Evolutionary conservation across 2,329 filamentous ascomycete species (phyloP).

Genomic region (Xylogone sp.): DNA sequence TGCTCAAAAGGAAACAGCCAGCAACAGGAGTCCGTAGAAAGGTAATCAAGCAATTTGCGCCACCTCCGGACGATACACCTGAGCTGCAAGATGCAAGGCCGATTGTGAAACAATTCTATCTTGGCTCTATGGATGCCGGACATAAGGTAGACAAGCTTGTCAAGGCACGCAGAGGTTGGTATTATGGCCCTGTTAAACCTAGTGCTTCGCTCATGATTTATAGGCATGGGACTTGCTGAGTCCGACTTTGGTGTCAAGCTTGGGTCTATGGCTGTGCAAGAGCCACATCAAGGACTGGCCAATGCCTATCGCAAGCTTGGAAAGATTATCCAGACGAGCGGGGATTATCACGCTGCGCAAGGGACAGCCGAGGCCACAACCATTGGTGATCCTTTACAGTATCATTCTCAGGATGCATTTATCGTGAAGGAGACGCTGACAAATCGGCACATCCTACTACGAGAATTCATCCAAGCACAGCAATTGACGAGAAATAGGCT

Average conservation of each 20-base stretch:
- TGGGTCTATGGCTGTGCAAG: constrained; percentile 80
- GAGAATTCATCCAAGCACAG: constrained; percentile 89
- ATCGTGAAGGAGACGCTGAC: constrained; percentile 98
- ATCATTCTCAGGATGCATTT: constrained; percentile 92
- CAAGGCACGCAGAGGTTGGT: constrained; percentile 80
- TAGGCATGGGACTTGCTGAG: constrained; percentile 86
- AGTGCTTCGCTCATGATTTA: constrained; percentile 26
- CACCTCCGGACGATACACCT: constrained; percentile 93
- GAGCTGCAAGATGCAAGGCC: constrained; percentile 88
- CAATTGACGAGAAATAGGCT: constrained; percentile 79
- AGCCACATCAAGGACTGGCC: constrained; percentile 81
- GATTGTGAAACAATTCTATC: constrained; percentile 90
- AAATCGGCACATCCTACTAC: constrained; percentile 93
- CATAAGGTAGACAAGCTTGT: constrained; percentile 96
- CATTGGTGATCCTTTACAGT: constrained; percentile 87
- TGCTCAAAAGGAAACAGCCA: constrained; percentile 93
- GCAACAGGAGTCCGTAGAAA: constrained; percentile 93
- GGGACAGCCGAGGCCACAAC: constrained; percentile 95
- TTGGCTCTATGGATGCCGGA: constrained; percentile 93
- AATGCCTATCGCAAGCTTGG: constrained; percentile 94
- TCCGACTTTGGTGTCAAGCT: constrained; percentile 92
- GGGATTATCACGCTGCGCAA: constrained; percentile 94
- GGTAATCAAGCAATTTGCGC: constrained; percentile 96
- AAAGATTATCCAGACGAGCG: constrained; percentile 86
- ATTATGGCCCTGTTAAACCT: constrained; percentile 4